phyloP scores from a whole-genome alignment of 2,329 filamentous ascomycete genomes.

The Penicillium corylophilum region DNA sequence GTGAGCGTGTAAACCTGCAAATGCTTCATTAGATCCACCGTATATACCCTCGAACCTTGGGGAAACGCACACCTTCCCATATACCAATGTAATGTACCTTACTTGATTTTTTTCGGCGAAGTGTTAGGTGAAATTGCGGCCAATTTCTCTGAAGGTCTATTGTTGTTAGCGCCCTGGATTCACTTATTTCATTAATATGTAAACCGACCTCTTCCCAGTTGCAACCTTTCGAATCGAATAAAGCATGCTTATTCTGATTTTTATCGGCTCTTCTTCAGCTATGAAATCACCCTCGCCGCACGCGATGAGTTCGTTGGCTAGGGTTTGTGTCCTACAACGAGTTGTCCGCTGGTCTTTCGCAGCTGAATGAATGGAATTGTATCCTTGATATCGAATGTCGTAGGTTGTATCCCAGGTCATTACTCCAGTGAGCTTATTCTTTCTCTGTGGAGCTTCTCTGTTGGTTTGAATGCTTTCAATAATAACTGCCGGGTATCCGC shows the following conservation, averaged over 20 bases:
- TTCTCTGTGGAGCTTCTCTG: background rate
- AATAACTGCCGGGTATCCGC: too few relatives aligned
- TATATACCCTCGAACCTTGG: background rate
- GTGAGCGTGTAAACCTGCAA: too few relatives aligned
- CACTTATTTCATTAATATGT: background rate
- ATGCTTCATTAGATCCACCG: too few relatives aligned
- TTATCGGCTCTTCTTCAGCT: background rate
- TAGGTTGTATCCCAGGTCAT: slow-evolving; percentile 1
- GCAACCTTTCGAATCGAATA: background rate
- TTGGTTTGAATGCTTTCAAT: background rate
- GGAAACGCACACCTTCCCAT: background rate
- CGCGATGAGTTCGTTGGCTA: background rate
- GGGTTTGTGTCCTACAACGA: background rate
- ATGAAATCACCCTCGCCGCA: background rate
- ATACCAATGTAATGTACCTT: too few relatives aligned
- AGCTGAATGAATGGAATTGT: background rate
- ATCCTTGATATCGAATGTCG: background rate
- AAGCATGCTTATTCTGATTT: background rate
- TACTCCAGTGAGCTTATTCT: background rate
- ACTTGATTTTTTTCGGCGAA: background rate
- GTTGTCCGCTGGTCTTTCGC: background rate
- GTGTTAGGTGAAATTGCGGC: background rate
- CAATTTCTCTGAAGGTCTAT: background rate
- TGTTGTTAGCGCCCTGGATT: background rate
- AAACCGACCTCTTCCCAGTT: background rate